A percentile compares a stretch with the other conserved stretches of the same genome.
These are phyloP conservation scores for Volvox carteri DNA, from an alignment of 163 green algal genomes.

Conservation along the genomic window DNA sequence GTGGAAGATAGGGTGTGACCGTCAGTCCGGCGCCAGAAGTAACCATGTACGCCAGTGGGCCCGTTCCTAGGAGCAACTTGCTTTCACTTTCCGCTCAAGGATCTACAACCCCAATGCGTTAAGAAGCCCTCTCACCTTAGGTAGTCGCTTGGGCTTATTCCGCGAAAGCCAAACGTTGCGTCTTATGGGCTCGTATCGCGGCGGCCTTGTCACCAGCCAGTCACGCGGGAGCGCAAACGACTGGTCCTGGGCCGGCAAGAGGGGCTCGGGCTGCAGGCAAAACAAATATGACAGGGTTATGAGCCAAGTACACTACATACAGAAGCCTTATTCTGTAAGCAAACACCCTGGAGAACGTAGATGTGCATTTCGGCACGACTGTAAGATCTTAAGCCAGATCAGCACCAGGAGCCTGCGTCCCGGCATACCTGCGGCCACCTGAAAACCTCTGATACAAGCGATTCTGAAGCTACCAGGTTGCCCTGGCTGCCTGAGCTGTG, in stretches of 20 bases:
- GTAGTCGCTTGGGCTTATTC: constrained; percentile 76
- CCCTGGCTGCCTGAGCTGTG: background rate
- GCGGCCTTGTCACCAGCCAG: constrained; percentile 61
- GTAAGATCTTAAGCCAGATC: too few relatives aligned
- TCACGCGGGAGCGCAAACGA: constrained; percentile 57
- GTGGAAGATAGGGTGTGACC: too few relatives aligned
- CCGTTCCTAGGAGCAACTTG: too few relatives aligned
- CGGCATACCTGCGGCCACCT: constrained; percentile 35
- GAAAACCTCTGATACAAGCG: background rate
- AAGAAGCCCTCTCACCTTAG: constrained; percentile 66
- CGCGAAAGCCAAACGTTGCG: constrained; percentile 79
- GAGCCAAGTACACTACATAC: too few relatives aligned
- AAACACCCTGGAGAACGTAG: too few relatives aligned
- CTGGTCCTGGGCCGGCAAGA: constrained; percentile 38
- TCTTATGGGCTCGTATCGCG: constrained; percentile 76
- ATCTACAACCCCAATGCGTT: too few relatives aligned
- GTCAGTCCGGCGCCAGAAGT: too few relatives aligned
- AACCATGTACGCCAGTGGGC: too few relatives aligned
- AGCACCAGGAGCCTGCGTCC: background rate
- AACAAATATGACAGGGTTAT: background rate
- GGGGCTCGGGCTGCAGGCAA: constrained; percentile 30
- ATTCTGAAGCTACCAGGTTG: background rate
- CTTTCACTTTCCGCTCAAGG: too few relatives aligned
- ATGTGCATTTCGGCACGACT: too few relatives aligned
- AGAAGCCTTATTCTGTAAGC: too few relatives aligned